These are phyloP conservation scores for Lolium rigidum DNA, from an alignment of 176 grass and related monocot species.

Conservation along the genomic window DNA sequence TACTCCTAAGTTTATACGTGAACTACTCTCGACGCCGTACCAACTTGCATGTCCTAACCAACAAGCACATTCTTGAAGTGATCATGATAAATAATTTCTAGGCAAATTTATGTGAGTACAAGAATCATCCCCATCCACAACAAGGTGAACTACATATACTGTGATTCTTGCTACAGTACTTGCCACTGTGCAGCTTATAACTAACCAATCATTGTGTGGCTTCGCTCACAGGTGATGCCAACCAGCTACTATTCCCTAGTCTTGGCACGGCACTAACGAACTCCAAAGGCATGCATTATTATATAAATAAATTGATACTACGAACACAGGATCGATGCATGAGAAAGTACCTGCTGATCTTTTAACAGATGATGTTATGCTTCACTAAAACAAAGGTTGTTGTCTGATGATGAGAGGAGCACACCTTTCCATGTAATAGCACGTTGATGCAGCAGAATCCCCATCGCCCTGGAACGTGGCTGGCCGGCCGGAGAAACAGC, in stretches of 20 bases:
- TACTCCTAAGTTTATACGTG: not conserved
- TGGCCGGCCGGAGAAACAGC: constrained; percentile 41
- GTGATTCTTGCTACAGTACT: constrained; percentile 33
- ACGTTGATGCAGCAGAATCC: constrained; percentile 44
- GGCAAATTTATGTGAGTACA: not conserved
- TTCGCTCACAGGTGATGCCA: constrained; percentile 40
- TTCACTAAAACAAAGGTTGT: constrained; percentile 54
- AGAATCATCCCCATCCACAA: no score
- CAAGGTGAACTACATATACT: not conserved
- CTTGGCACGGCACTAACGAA: constrained; percentile 43
- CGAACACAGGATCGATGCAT: not conserved
- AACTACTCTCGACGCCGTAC: not conserved
- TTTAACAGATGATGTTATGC: constrained; percentile 51
- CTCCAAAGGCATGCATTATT: constrained; percentile 41
- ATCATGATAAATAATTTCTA: not conserved
- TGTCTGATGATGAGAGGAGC: constrained; percentile 22
- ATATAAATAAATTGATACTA: not conserved
- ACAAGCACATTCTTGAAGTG: not conserved
- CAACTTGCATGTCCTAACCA: constrained; percentile 20
- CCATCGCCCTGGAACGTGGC: constrained; percentile 35
- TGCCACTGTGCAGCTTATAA: constrained; percentile 35
- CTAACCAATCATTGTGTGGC: constrained; percentile 48
- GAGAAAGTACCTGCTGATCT: constrained; percentile 54
- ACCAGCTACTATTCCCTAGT: constrained; percentile 28
- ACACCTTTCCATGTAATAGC: constrained; percentile 49